These are phyloP conservation scores for Mycena rebaudengoi DNA, from an alignment of 768 basidiomycete species.

Conservation along the genomic window DNA sequence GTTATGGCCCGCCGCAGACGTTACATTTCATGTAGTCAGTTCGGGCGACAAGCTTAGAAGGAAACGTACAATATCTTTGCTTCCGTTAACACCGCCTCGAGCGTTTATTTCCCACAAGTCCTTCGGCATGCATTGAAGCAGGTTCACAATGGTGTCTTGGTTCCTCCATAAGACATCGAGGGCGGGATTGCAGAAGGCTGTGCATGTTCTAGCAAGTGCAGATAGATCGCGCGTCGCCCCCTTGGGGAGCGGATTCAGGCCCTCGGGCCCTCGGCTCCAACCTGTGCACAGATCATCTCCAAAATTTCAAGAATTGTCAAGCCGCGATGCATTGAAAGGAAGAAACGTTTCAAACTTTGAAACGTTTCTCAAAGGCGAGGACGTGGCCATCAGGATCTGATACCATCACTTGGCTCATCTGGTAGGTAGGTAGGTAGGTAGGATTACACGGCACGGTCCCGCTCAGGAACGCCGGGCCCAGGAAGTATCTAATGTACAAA, in stretches of 20 bases:
- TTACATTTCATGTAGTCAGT: too few species aligned
- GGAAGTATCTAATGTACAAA: too few species aligned
- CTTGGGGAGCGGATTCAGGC: too few species aligned
- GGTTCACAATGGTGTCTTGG: neutral
- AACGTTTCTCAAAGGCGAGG: too few species aligned
- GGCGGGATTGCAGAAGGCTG: neutral
- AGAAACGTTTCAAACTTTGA: too few species aligned
- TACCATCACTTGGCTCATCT: too few species aligned
- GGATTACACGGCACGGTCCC: too few species aligned
- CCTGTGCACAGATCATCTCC: neutral
- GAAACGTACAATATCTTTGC: neutral
- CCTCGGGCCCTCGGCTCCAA: too few species aligned
- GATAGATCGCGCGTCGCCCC: neutral
- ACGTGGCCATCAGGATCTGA: too few species aligned
- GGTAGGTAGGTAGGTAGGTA: too few species aligned
- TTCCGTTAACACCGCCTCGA: too few species aligned
- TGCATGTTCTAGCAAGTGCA: neutral
- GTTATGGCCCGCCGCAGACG: neutral
- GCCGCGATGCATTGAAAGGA: neutral
- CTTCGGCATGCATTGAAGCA: constrained; percentile 5
- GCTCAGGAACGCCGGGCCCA: too few species aligned
- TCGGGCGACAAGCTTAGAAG: neutral
- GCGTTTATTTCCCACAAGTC: neutral
- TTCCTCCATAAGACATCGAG: constrained; percentile 3
- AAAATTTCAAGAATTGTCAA: neutral